These are phyloP conservation scores for Volvariella volvacea DNA, from an alignment of 1,284 basidiomycete species.

Conservation along the genomic window DNA sequence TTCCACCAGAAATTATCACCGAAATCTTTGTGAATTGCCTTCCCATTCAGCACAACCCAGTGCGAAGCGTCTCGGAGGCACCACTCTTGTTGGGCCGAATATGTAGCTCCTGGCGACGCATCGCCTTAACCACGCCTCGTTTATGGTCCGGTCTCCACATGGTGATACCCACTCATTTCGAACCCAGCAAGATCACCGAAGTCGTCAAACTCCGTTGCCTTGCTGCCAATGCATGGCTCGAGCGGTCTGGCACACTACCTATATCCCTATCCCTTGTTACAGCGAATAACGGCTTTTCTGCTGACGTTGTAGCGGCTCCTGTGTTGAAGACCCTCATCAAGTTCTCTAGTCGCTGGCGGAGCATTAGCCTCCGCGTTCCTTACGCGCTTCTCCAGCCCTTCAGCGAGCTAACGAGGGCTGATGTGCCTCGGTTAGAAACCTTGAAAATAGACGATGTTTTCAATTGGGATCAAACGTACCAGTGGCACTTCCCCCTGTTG, in stretches of 20 bases:
- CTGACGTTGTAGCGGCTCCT: slow-evolving; percentile 5
- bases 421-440: slow-evolving; percentile 5
- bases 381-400: slow-evolving; percentile 5
- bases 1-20: slow-evolving; percentile 7
- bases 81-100: slow-evolving; percentile 19
- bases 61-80: slow-evolving; percentile 11
- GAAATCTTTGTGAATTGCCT: slow-evolving; percentile 18
- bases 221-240: slow-evolving; percentile 6
- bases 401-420: neutral
- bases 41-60: slow-evolving; percentile 14
- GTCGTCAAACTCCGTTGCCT: slow-evolving; percentile 7
- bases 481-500: slow-evolving; percentile 1
- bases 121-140: slow-evolving; percentile 16
- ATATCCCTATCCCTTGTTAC: slow-evolving; percentile 7
- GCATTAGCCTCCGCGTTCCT: slow-evolving; percentile 8
- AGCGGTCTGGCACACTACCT: slow-evolving; percentile 7
- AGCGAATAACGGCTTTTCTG: slow-evolving; percentile 4
- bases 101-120: slow-evolving; percentile 18
- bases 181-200: neutral
- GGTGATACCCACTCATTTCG: neutral
- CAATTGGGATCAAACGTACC: neutral
- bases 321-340: slow-evolving; percentile 5
- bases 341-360: slow-evolving; percentile 4
- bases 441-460: slow-evolving; percentile 5
- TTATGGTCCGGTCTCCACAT: slow-evolving; percentile 13